phyloP scores from a whole-genome alignment of 1,284 basidiomycete genomes.

The Sanghuangporus baumii region DNA sequence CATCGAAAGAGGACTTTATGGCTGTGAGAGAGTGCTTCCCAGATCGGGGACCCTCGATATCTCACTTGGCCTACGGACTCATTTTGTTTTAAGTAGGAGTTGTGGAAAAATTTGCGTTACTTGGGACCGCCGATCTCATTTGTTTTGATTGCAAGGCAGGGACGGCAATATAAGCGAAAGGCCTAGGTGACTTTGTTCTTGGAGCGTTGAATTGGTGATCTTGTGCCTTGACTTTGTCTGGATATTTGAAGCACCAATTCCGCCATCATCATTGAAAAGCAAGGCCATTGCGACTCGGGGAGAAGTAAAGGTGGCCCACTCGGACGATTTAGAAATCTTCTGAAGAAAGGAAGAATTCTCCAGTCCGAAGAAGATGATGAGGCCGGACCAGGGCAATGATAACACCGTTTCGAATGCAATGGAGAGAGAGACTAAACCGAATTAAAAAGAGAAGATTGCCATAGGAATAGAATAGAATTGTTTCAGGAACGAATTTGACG shows the following conservation, averaged over 20 bases:
- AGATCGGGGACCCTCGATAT: neutral
- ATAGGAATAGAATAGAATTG: neutral
- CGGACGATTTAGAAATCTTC: neutral
- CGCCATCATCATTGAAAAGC: too few species aligned
- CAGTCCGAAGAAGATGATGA: neutral
- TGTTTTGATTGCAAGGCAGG: too few species aligned
- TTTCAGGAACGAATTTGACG: neutral
- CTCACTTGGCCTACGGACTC: neutral
- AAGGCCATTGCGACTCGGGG: neutral
- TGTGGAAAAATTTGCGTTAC: neutral
- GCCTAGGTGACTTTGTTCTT: too few species aligned
- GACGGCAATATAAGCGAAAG: too few species aligned
- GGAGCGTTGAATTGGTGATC: too few species aligned
- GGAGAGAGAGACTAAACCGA: neutral
- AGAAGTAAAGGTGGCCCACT: neutral
- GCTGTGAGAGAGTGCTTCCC: neutral
- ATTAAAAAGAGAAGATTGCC: neutral
- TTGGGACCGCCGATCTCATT: neutral
- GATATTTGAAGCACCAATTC: too few species aligned
- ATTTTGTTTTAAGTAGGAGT: neutral
- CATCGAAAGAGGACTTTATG: neutral
- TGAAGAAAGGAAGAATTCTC: neutral
- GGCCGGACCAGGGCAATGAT: neutral
- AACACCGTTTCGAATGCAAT: neutral
- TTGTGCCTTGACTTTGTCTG: too few species aligned